Percentiles rank a stretch among this genome's conserved stretches.
Conservation (phyloP, 768 basidiomycete species). For the Lactarius tabidus region DNA sequence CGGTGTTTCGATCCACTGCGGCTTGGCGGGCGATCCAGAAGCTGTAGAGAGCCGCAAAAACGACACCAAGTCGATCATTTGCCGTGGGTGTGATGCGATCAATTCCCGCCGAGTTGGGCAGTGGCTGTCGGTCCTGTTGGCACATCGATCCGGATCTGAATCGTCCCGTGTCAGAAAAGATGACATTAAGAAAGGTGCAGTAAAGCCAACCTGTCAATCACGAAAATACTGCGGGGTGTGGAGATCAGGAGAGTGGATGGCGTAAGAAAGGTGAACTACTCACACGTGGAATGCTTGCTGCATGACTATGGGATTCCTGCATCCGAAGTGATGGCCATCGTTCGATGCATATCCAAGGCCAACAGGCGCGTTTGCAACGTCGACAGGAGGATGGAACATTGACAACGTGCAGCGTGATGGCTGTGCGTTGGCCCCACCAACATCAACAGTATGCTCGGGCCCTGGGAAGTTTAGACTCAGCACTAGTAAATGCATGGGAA, state of each 20-base stretch:
- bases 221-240: constrained; percentile 40
- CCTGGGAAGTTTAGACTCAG: constrained; percentile 31
- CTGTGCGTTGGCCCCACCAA: constrained; percentile 35
- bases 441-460: constrained; percentile 45
- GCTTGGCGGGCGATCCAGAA: constrained; percentile 53
- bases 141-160: constrained; percentile 51
- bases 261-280: constrained; percentile 26
- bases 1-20: constrained; percentile 30
- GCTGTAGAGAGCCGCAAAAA: constrained; percentile 48
- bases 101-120: constrained; percentile 41
- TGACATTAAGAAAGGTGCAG: no score
- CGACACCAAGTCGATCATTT: constrained; percentile 54
- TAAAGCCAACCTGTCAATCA: constrained; percentile 42
- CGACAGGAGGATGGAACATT: constrained; percentile 44
- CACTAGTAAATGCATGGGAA: neutral
- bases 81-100: constrained; percentile 34
- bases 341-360: constrained; percentile 44
- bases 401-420: constrained; percentile 53
- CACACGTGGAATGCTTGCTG: constrained; percentile 60
- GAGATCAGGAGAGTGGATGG: neutral
- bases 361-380: constrained; percentile 31
- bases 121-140: constrained; percentile 39
- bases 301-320: constrained; percentile 49
- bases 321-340: constrained; percentile 52
- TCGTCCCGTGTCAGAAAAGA: neutral